Evolutionary conservation across 1,139 yeast genomes (phyloP).

Genomic region (Geotrichum macrosporum): DNA sequence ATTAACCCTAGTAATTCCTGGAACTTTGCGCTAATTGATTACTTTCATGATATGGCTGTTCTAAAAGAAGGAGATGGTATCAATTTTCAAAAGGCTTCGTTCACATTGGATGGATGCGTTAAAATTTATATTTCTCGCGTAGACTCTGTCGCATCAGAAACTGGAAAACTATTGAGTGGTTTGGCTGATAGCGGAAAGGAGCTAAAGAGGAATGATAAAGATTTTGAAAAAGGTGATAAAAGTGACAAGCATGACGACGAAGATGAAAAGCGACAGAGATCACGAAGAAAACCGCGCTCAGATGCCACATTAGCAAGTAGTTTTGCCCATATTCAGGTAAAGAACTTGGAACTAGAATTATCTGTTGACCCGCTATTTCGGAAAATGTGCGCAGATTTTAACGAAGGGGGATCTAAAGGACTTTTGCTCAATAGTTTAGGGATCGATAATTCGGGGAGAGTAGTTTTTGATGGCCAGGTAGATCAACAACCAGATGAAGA

Average conservation of each 20-base stretch:
- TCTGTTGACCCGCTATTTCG: constrained; percentile 84
- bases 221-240: constrained; percentile 27
- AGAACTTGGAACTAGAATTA: constrained; percentile 70
- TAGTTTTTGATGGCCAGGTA: constrained; percentile 53
- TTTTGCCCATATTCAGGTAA: constrained; percentile 59
- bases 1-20: constrained; percentile 55
- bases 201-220: constrained; percentile 21
- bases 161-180: constrained; percentile 81
- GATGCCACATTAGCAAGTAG: constrained; percentile 50
- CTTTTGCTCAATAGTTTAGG: constrained; percentile 66
- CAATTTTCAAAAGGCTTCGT: constrained; percentile 72
- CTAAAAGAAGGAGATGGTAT: constrained; percentile 58
- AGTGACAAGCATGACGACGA: constrained; percentile 33
- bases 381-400: constrained; percentile 85
- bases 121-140: constrained; percentile 81
- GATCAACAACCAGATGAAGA: constrained; percentile 29
- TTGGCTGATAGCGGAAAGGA: constrained; percentile 41
- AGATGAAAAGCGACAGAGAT: constrained; percentile 28
- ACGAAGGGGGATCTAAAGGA: constrained; percentile 93
- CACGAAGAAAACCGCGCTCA: constrained; percentile 28
- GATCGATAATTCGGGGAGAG: constrained; percentile 54
- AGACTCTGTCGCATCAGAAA: constrained; percentile 87
- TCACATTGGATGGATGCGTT: constrained; percentile 81
- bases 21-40: constrained; percentile 87
- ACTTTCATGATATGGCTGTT: constrained; percentile 66